phyloP scores from a whole-genome alignment of 2,329 filamentous ascomycete species.

The Beauveria pseudobassiana region DNA sequence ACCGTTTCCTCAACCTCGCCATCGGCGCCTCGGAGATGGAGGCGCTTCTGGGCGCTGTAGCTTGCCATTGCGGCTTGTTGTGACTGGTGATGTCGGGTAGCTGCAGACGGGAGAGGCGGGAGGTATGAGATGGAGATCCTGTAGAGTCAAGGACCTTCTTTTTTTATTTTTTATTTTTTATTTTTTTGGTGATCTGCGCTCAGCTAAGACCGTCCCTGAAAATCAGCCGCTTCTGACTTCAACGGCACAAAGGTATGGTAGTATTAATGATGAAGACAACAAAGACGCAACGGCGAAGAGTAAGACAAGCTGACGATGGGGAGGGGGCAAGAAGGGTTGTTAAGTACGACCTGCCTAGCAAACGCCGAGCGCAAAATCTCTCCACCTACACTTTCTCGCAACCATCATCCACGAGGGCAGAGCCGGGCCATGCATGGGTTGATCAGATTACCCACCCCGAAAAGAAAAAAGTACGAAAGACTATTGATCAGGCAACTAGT shows the following conservation, averaged over 20 bases:
- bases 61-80: background rate
- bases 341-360: background rate
- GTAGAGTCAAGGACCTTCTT: too few relatives aligned
- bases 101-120: too few relatives aligned
- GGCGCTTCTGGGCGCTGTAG: constrained; percentile 6
- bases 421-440: background rate
- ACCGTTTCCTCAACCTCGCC: background rate
- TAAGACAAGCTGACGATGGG: background rate
- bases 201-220: background rate
- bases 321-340: background rate
- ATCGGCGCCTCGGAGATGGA: constrained; percentile 1
- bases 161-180: too few relatives aligned
- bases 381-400: background rate
- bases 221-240: background rate
- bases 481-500: background rate
- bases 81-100: too few relatives aligned
- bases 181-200: background rate
- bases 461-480: background rate
- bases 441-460: constrained; percentile 9
- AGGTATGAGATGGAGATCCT: too few relatives aligned
- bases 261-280: background rate
- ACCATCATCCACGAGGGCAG: background rate
- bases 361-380: background rate
- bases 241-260: background rate
- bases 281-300: background rate